Base-by-base conservation (phyloP, 306 rosid species). In the Inga leiocalycina region DNA sequence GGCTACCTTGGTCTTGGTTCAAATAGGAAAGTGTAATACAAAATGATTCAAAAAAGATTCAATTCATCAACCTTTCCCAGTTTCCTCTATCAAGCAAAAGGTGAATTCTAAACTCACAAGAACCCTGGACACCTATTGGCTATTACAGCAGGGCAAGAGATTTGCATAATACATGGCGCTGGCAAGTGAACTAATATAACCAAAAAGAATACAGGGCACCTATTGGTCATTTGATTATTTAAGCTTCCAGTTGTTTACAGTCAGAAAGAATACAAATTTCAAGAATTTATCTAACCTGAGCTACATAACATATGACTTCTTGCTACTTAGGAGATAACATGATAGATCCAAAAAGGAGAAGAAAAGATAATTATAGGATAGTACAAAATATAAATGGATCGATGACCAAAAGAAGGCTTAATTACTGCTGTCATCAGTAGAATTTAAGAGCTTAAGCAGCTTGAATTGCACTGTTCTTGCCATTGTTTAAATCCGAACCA, bases 261-360 rank as follows among this genome's bases (percentile, higher is more conserved):
- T 92, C 80, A 86, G 84, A 91, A 92, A 90, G 97, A 96, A 96
- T 90, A 92, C 79, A 76, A 89, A 83, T 86, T 84, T 56, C 39
- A 90, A 81, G 86, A 89, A 90, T 84, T 82, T 82, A 86, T 82
- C 97, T 96, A 90, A 71, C 91, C 93, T 92, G 91, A 73, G 87
- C 89, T 88, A 96, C 89, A 85, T 86, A 84, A 77, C 80, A 76
- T 52, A 61, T 84, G 82, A 76, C 85, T 82, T 88, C 88, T 73
- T 75, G 80, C 88, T 81, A 87, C 69, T 80, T 45, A 75, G 82
- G 83, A 48, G 74, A 66, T 80, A 54, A 79, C 70, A 77, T 80
- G 52, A 70, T 78, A 81, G 71, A 80, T 80, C 62, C 67, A 72
- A n/a, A 44, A 35, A 43, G 71, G 2, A 34, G 8, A 35, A 70